phyloP scores from a whole-genome alignment of 75 land plant genomes.

The Sequoia sempervirens region DNA sequence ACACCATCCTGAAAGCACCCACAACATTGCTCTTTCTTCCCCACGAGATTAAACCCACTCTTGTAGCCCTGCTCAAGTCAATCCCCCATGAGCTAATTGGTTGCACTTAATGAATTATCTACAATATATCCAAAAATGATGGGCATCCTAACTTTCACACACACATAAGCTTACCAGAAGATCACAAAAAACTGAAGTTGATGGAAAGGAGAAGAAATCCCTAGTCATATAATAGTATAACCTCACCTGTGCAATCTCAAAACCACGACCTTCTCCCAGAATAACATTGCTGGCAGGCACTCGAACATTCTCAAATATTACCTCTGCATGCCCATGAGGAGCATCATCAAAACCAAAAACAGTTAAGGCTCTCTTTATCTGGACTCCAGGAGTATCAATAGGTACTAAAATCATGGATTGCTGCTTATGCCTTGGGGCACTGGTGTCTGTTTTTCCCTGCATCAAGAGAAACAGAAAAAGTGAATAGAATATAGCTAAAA shows the following conservation, averaged over 20 bases:
- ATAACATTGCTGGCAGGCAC: slow-evolving; percentile 76
- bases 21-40: neutral
- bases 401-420: slow-evolving; percentile 97
- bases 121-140: neutral
- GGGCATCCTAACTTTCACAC: neutral
- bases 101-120: neutral
- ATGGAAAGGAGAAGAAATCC: neutral
- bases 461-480: slow-evolving; percentile 6
- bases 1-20: neutral
- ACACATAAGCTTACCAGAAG: neutral
- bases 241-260: slow-evolving; percentile 95
- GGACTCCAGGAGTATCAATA: slow-evolving; percentile 69
- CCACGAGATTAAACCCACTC: neutral
- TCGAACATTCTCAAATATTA: slow-evolving; percentile 75
- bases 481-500: neutral
- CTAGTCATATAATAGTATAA: neutral
- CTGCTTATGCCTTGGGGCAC: slow-evolving; percentile 78
- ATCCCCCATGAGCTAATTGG: neutral
- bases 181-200: neutral
- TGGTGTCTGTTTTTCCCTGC: slow-evolving; percentile 89
- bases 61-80: neutral
- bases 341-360: slow-evolving; percentile 99
- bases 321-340: slow-evolving; percentile 98
- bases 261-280: slow-evolving; percentile 93
- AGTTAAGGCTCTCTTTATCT: slow-evolving; percentile 62